Evolutionary conservation across 148 eudicot species (phyloP).

Genomic region (Persicaria tinctoria): DNA sequence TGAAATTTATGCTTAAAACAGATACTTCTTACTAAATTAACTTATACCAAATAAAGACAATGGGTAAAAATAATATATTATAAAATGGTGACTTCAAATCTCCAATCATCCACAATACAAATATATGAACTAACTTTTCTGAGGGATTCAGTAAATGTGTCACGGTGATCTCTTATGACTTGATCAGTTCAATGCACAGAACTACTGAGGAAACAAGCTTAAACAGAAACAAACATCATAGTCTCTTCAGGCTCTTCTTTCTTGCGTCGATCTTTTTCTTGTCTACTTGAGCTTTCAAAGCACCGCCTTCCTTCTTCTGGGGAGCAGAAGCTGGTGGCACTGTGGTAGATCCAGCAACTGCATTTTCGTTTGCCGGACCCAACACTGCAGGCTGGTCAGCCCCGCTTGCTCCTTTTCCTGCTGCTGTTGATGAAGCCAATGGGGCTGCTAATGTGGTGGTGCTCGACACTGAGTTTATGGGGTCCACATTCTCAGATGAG

Average conservation of each 20-base stretch:
- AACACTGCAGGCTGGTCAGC: constrained; percentile 34
- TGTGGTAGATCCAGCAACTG: constrained; percentile 25
- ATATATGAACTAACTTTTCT: neutral
- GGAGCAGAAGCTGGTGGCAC: constrained; percentile 14
- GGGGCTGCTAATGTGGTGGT: constrained; percentile 32
- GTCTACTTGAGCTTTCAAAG: constrained; percentile 50
- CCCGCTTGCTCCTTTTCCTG: constrained; percentile 34
- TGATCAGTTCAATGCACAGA: constrained; percentile 9
- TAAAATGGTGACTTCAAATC: neutral
- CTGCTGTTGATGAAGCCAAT: constrained; percentile 28
- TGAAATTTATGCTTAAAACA: neutral
- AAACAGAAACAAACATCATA: constrained; percentile 26
- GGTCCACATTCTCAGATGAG: constrained; percentile 40
- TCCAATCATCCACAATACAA: neutral
- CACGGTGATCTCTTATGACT: neutral
- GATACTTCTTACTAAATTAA: neutral
- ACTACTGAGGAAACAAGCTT: constrained; percentile 1
- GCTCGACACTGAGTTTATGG: constrained; percentile 29
- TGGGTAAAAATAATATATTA: too few relatives aligned
- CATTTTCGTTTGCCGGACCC: constrained; percentile 30
- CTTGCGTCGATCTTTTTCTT: constrained; percentile 87
- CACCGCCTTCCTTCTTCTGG: constrained; percentile 46
- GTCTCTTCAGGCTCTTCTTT: constrained; percentile 85
- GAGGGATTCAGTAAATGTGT: neutral
- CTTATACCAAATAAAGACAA: neutral